A percentile compares a stretch with the other conserved stretches of the same genome.
Conservation (phyloP, 257 asterid genomes). For the Sherardia arvensis region DNA sequence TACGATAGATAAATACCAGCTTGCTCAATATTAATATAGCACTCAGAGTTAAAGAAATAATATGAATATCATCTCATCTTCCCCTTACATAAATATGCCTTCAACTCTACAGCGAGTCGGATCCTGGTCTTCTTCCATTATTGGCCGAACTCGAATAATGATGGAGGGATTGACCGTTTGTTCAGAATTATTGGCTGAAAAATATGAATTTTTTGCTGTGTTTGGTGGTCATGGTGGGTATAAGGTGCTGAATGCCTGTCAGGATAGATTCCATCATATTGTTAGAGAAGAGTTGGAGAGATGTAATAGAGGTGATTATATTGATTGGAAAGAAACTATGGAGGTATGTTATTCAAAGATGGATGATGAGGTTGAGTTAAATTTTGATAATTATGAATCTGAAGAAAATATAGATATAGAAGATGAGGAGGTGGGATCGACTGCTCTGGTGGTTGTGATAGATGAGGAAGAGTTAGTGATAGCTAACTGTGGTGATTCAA, state of each 20-base stretch:
- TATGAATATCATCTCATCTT: no score
- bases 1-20: no score
- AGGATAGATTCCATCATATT: constrained; percentile 29
- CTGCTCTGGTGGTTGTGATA: constrained; percentile 47
- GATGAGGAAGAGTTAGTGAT: constrained; percentile 45
- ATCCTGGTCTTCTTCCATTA: constrained; percentile 34
- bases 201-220: constrained; percentile 36
- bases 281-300: constrained; percentile 22
- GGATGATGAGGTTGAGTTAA: constrained; percentile 29
- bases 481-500: constrained; percentile 17
- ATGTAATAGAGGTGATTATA: background rate
- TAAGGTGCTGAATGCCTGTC: constrained; percentile 35
- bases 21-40: no score
- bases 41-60: no score
- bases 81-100: no score
- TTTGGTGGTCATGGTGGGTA: constrained; percentile 54
- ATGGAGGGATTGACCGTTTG: constrained; percentile 39
- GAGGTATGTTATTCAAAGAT: constrained; percentile 24
- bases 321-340: constrained; percentile 42
- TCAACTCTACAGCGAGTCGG: background rate
- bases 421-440: constrained; percentile 28
- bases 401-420: background rate
- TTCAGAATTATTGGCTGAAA: constrained; percentile 16
- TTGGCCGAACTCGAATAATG: constrained; percentile 57
- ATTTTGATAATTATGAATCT: background rate